Conservation (phyloP, 2,329 filamentous ascomycete genomes). For the Scedosporium dehoogii region DNA sequence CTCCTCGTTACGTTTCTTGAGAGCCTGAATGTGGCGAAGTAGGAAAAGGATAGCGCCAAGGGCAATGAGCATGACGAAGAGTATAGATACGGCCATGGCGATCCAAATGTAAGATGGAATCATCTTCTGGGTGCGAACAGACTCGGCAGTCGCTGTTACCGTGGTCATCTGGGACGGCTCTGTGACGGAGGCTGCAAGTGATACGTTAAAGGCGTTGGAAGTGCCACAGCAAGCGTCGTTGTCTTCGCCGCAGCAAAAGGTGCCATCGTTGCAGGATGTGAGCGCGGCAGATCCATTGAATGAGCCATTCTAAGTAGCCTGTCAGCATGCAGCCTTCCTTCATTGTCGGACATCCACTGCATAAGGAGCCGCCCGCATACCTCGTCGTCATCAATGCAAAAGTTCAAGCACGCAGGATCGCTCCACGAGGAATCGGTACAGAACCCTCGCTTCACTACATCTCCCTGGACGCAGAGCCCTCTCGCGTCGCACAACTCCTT, state of each 20-base stretch:
- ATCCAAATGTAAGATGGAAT: conserved; percentile 16
- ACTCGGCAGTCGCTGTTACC: conserved; percentile 16
- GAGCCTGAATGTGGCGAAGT: conserved; percentile 12
- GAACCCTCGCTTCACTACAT: conserved; percentile 16
- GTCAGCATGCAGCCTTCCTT: conserved; percentile 6
- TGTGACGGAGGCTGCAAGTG: conserved; percentile 14
- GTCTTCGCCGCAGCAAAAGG: conserved; percentile 21
- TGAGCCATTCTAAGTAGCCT: conserved; percentile 14
- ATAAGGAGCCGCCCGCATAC: not conserved
- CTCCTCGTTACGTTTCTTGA: conserved; percentile 9
- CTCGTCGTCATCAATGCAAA: conserved; percentile 15
- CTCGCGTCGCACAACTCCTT: conserved; percentile 18
- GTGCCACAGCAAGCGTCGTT: conserved; percentile 21
- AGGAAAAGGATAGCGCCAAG: conserved; percentile 13
- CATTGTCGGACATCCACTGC: not conserved
- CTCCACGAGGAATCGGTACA: conserved; percentile 22
- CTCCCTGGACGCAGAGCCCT: conserved; percentile 18
- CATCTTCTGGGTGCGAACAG: not conserved
- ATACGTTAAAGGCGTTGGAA: conserved; percentile 12
- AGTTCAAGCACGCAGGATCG: conserved; percentile 18
- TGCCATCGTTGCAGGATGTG: conserved; percentile 18
- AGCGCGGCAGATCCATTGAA: conserved; percentile 16
- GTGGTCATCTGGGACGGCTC: conserved; percentile 3
- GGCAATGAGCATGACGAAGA: conserved; percentile 11
- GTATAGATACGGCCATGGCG: conserved; percentile 14